phyloP scores from a whole-genome alignment of 2,329 filamentous ascomycete genomes.

The Fusarium sororula region DNA sequence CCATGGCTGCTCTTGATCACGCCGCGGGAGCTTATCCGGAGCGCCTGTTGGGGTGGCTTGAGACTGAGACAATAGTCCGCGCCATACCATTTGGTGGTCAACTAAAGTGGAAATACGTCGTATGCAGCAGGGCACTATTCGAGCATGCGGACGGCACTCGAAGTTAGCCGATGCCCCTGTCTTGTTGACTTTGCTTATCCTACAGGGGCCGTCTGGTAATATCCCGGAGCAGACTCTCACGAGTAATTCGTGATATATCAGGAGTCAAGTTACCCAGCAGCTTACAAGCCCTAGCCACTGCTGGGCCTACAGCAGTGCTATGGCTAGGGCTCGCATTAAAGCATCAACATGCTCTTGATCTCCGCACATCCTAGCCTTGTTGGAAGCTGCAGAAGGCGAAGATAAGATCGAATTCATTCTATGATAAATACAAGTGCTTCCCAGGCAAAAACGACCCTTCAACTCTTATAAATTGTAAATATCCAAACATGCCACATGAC shows the following conservation, averaged over 20 bases:
- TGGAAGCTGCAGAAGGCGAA: not conserved
- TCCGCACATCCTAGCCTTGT: not conserved
- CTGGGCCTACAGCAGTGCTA: not conserved
- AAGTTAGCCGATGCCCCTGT: not conserved
- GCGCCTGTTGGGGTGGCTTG: slow-evolving; percentile 4
- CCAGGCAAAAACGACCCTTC: not conserved
- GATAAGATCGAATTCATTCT: not conserved
- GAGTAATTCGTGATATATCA: not conserved
- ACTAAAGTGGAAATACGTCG: slow-evolving; percentile 7
- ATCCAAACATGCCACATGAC: not conserved
- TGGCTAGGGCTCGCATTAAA: not conserved
- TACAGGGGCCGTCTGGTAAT: not conserved
- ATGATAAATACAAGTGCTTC: not conserved
- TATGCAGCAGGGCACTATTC: not conserved
- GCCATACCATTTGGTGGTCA: not conserved
- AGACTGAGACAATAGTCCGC: slow-evolving; percentile 25
- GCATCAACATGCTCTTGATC: not conserved
- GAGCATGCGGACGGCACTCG: not conserved
- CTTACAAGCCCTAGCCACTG: not conserved
- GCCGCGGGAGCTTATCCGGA: not conserved
- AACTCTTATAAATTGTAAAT: not conserved
- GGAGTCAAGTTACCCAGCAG: not conserved
- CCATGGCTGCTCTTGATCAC: not conserved
- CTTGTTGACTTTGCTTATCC: slow-evolving; percentile 1
- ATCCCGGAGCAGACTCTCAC: not conserved